A percentile compares a stretch with the other conserved stretches of the same genome.
These are phyloP conservation scores for Thalassiosira gravida DNA, from an alignment of 352 stramenopile species.

Conservation along the genomic window DNA sequence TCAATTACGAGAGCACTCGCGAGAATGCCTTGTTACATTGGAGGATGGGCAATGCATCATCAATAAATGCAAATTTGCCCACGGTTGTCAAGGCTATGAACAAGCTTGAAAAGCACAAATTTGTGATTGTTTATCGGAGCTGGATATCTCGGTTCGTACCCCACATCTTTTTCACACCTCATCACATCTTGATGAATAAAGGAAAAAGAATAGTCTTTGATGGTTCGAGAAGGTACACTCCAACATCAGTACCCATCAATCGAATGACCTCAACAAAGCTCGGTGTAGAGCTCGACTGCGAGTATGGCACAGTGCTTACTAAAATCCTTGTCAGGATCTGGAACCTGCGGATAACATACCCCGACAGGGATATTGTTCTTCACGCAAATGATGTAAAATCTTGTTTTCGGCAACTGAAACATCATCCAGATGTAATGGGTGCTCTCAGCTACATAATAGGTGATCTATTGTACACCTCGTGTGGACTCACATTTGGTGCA, in stretches of 20 bases:
- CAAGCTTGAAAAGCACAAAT: slow-evolving; percentile 32
- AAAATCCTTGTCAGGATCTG: not conserved
- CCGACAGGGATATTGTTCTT: not conserved
- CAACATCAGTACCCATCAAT: not conserved
- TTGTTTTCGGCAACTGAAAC: slow-evolving; percentile 5
- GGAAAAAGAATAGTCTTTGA: slow-evolving; percentile 47
- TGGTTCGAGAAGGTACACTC: not conserved
- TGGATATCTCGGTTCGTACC: slow-evolving; percentile 8
- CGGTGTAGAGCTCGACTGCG: not conserved
- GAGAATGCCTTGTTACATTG: slow-evolving; percentile 10
- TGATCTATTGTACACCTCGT: not conserved
- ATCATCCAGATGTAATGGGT: slow-evolving; percentile 6
- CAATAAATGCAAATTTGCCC: not conserved
- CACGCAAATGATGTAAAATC: slow-evolving; percentile 16
- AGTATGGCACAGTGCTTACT: not conserved
- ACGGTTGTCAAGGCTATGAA: slow-evolving; percentile 24
- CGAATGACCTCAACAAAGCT: not conserved
- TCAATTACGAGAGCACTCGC: not conserved
- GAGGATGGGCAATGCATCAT: not conserved
- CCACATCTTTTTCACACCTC: slow-evolving; percentile 2
- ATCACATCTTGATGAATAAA: slow-evolving; percentile 8
- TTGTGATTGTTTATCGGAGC: slow-evolving; percentile 19
- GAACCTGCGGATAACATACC: slow-evolving; percentile 11
- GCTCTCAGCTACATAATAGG: slow-evolving; percentile 1
- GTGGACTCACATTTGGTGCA: slow-evolving; percentile 21